These are phyloP conservation scores for Ceratocystis lukuohia DNA, from an alignment of 2,329 filamentous ascomycete species.

Conservation along the genomic window DNA sequence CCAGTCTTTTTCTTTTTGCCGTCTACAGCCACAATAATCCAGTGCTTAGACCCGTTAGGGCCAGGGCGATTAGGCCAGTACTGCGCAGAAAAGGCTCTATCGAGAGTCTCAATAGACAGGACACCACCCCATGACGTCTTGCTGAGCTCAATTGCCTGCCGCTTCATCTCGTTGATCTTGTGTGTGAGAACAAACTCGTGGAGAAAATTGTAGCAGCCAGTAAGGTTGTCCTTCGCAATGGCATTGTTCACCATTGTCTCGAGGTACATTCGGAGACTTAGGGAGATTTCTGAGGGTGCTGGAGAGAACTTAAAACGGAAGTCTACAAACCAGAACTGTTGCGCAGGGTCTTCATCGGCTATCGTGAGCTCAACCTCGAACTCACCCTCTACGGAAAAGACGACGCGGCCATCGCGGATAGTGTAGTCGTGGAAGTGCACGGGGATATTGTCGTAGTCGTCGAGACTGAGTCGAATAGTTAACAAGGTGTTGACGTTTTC, in stretches of 20 bases:
- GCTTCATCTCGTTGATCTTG: constrained; percentile 71
- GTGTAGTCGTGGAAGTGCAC: constrained; percentile 62
- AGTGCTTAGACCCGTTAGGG: constrained; percentile 57
- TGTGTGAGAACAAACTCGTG: constrained; percentile 82
- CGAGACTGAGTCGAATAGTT: constrained; percentile 67
- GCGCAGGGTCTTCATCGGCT: constrained; percentile 66
- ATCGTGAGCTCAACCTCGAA: constrained; percentile 91
- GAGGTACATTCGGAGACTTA: constrained; percentile 50
- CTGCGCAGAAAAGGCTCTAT: constrained; percentile 72
- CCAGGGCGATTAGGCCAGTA: constrained; percentile 62
- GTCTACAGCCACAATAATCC: constrained; percentile 75
- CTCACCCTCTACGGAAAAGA: constrained; percentile 68
- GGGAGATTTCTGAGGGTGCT: constrained; percentile 45
- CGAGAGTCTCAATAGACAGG: constrained; percentile 63
- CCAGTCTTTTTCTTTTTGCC: constrained; percentile 43
- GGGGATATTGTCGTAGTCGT: constrained; percentile 67
- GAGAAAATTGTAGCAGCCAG: constrained; percentile 71
- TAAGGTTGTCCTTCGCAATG: constrained; percentile 55
- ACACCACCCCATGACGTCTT: constrained; percentile 64
- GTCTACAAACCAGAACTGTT: constrained; percentile 90
- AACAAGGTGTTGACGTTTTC: constrained; percentile 73
- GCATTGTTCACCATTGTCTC: constrained; percentile 60
- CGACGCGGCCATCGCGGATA: constrained; percentile 76
- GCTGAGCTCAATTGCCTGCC: constrained; percentile 60
- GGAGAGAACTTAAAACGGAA: constrained; percentile 74